Percentiles rank a stretch among this genome's conserved stretches.
phyloP scores from a whole-genome alignment of 2,329 filamentous ascomycete genomes.

The Fusarium setosum region DNA sequence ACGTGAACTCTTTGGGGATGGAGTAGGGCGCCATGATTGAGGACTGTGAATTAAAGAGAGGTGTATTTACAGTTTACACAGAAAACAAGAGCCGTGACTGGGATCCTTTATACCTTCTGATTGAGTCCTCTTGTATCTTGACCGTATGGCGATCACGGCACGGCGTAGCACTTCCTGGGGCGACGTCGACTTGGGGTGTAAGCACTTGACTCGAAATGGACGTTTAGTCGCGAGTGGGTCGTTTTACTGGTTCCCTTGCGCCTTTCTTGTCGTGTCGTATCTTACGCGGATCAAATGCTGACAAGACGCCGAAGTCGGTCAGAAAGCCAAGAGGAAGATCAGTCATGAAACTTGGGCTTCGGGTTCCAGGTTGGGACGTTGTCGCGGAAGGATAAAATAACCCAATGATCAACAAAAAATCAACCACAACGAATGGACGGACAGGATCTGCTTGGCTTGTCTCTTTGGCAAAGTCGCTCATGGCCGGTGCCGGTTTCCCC shows the following conservation, averaged over 20 bases:
- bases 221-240: slow-evolving; percentile 10
- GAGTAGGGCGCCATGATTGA: slow-evolving; percentile 7
- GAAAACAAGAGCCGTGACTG: background rate
- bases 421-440: too few species aligned
- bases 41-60: background rate
- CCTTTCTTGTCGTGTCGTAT: background rate
- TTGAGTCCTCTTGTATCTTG: background rate
- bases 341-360: too few species aligned
- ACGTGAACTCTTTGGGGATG: slow-evolving; percentile 14
- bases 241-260: background rate
- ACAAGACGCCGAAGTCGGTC: too few species aligned
- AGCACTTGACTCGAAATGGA: slow-evolving; percentile 14
- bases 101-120: slow-evolving; percentile 1
- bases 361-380: too few species aligned
- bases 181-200: slow-evolving; percentile 1
- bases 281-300: background rate
- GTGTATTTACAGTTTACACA: background rate
- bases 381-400: too few species aligned
- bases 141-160: slow-evolving; percentile 2
- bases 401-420: too few species aligned
- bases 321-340: too few species aligned
- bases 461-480: too few species aligned
- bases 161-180: background rate
- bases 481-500: too few species aligned
- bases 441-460: too few species aligned